Percentiles rank a stretch among this genome's conserved stretches.
Evolutionary conservation across 345 rosid genomes (phyloP).

Genomic region (Citrus australasica): DNA sequence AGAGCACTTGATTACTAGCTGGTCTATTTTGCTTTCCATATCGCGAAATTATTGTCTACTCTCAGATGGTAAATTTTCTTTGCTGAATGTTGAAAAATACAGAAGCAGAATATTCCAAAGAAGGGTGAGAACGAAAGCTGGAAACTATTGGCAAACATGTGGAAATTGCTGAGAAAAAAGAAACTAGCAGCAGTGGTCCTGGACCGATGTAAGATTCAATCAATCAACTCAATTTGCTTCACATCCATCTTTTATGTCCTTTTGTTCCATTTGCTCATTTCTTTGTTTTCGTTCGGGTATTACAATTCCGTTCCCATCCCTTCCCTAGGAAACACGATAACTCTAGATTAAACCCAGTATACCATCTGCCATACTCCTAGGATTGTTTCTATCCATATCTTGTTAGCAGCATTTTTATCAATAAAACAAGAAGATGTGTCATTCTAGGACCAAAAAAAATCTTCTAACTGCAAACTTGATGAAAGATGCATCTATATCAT

Average conservation of each 20-base stretch:
- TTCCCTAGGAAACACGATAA: neutral
- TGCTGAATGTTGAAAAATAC: neutral
- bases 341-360: no score
- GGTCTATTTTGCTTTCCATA: neutral
- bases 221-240: neutral
- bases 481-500: neutral
- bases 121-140: neutral
- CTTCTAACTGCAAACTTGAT: neutral
- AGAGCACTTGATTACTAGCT: no score
- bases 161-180: neutral
- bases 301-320: neutral
- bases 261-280: neutral
- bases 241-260: neutral
- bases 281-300: neutral
- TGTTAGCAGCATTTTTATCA: neutral
- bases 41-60: neutral
- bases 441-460: neutral
- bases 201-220: neutral
- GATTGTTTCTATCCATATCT: neutral
- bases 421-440: neutral
- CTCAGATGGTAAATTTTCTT: neutral
- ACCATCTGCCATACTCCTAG: neutral
- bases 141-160: neutral
- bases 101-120: neutral
- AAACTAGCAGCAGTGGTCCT: conserved; percentile 1